phyloP scores from a whole-genome alignment of 2,329 filamentous ascomycete genomes.

The Thyridium curvatum region DNA sequence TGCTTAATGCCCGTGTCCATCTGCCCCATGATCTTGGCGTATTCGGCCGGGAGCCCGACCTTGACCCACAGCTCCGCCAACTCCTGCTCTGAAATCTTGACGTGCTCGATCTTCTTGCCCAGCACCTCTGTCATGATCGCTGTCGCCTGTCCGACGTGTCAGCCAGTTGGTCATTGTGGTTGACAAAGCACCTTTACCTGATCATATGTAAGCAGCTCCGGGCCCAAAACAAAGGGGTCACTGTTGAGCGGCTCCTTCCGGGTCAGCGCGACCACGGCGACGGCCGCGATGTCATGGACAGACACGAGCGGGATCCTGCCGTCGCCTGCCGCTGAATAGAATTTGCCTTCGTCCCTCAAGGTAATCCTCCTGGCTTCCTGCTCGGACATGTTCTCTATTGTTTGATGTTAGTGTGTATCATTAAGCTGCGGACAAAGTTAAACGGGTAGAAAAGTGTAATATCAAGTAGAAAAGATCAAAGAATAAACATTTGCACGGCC shows the following conservation, averaged over 20 bases:
- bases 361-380: slow-evolving; percentile 12
- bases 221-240: slow-evolving; percentile 29
- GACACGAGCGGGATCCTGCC: slow-evolving; percentile 41
- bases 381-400: slow-evolving; percentile 38
- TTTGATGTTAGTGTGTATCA: too few species aligned
- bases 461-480: too few species aligned
- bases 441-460: too few species aligned
- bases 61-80: slow-evolving; percentile 13
- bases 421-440: too few species aligned
- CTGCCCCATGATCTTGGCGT: slow-evolving; percentile 21
- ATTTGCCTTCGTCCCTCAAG: slow-evolving; percentile 29
- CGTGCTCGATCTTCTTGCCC: slow-evolving; percentile 24
- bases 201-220: slow-evolving; percentile 26
- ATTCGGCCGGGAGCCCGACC: slow-evolving; percentile 22
- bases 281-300: slow-evolving; percentile 37
- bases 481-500: too few species aligned
- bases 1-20: slow-evolving; percentile 25
- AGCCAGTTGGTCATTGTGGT: not conserved
- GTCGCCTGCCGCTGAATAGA: slow-evolving; percentile 34
- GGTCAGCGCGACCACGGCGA: slow-evolving; percentile 32
- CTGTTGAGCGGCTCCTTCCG: slow-evolving; percentile 29
- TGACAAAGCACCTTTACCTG: slow-evolving; percentile 16
- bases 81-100: slow-evolving; percentile 21
- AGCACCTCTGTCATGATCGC: slow-evolving; percentile 22
- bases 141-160: slow-evolving; percentile 22